Base-by-base conservation (phyloP, 176 grass and related monocot species). In the Oryza rufipogon region DNA sequence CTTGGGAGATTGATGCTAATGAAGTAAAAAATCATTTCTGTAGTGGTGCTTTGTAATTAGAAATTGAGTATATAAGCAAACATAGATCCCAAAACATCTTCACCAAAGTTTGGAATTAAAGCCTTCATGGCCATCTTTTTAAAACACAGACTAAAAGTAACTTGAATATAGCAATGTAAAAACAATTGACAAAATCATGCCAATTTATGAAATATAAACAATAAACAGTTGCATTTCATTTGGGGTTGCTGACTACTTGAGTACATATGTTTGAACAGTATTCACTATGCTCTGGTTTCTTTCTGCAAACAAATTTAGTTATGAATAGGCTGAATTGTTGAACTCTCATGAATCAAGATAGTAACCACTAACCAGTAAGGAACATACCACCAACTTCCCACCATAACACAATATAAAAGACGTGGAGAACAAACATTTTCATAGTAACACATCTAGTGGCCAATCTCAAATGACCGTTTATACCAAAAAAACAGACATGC, bases 231-330 rank as follows among this genome's bases (percentile, higher is more conserved):
- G 7, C 7, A 48, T 80, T 34, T 69, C 42, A 70, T 85, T 42
- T 65, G 42, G 54, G 72, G 23, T 70, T 73, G 17, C 36, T 80
- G 19, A 81, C 7, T 87, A 41, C 26, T 73, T 78, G 51, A 83
- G 48, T n/a, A 52, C 26, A 34, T 52, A 12, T 25, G 47, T 32
- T 75, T 66, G 67, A 74, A 73, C 6, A 52, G 26, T 65, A 16
- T 66, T 52, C 6, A 71, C 8, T 71, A 49, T 30, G 28, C 19
- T 38, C 20, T 64, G 5, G 1, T 66, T 85, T 86, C 61, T 36
- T 52, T 60, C 8, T 86, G 41, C 66, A 71, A 49, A 39, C 78
- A 64, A 34, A 72, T 51, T 71, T 71, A 41, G 72, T 66, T 70
- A 54, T 78, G 20, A 3, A 38, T 86, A 36, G 28, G 15, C 32